Base-by-base conservation (phyloP, 192 early-diverging fungal species). In the Funneliformis geosporum region DNA sequence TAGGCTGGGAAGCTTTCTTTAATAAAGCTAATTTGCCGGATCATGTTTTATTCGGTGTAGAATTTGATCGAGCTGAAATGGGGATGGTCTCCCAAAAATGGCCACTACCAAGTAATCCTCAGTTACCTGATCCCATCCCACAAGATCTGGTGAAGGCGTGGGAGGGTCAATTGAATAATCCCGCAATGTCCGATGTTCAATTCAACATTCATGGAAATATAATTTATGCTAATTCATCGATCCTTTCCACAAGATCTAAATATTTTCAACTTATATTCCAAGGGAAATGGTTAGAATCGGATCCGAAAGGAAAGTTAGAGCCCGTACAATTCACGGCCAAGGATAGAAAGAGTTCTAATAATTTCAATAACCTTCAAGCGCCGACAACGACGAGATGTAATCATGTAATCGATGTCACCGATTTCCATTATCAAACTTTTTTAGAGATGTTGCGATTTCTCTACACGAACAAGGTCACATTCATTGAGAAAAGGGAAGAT, bases 391-490 rank as follows among this genome's bases (percentile, higher is more conserved):
- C 33, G 14, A 66, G 64, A 11, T 66, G 28, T 33, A 66, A 66
- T 33, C 64, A 66, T 27, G 67, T 69, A 8, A 78, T 79, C 39
- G 77, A 79, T 50, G 50, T 79, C 9, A 60, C 77, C n/a, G 77
- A 79, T 70, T 79, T 70, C 55, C 67, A 71, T 60, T 27, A 70
- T 42, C 23, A 60, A 69, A 79, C 77, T n/a, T 79, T 79, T 70
- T 42, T 79, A 50, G 67, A 69, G 43, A 79, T 79, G 77, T 50
- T 79, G 39, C 44, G 77, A 27, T 79, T 79, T 25, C 67, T 79
- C 25, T 79, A 79, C 64, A 79, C 77, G 33, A 60, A 69, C 27
- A 39, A 46, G 8, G 77, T 69, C 6, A 70, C 47, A 28, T 79
- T 70, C 60, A 42, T 39, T n/a, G 71, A 73, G 21, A 75, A 61